These are phyloP conservation scores for Teratosphaeria epicoccoides DNA, from an alignment of 2,329 filamentous ascomycete species.

Conservation along the genomic window DNA sequence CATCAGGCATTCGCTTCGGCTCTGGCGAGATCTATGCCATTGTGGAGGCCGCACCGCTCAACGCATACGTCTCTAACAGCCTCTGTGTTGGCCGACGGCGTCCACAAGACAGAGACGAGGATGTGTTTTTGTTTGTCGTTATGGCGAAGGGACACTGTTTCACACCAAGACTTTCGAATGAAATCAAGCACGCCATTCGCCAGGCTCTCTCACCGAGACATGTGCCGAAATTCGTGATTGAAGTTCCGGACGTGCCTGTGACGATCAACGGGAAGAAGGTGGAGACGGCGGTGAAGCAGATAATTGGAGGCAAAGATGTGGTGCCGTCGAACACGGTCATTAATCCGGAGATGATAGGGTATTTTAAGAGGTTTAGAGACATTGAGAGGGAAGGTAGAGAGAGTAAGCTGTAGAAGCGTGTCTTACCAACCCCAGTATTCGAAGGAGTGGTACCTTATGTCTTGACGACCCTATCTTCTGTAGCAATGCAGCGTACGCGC, in stretches of 20 bases:
- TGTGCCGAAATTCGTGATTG: constrained; percentile 32
- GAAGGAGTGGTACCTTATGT: too few relatives aligned
- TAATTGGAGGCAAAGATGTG: constrained; percentile 29
- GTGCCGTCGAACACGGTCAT: constrained; percentile 29
- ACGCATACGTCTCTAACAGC: constrained; percentile 26
- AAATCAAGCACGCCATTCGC: constrained; percentile 21
- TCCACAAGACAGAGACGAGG: constrained; percentile 27
- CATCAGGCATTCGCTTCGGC: constrained; percentile 39
- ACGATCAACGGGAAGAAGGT: constrained; percentile 42
- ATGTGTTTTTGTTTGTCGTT: constrained; percentile 32
- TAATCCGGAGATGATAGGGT: constrained; percentile 29
- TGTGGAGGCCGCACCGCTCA: constrained; percentile 33
- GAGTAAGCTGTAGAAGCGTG: constrained; percentile 15
- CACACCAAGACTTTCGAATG: constrained; percentile 13
- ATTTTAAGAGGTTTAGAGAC: constrained; percentile 27
- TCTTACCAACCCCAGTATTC: too few relatives aligned
- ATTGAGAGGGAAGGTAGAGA: constrained; percentile 17
- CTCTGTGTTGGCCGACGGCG: constrained; percentile 31
- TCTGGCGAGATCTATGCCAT: constrained; percentile 39
- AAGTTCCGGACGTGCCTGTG: constrained; percentile 31
- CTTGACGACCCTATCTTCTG: too few relatives aligned
- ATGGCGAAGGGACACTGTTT: constrained; percentile 23
- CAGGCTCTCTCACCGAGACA: constrained; percentile 26
- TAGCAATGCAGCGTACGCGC: too few relatives aligned
- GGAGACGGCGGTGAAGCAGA: constrained; percentile 34